These are phyloP conservation scores for Zygoascus bituminiphila DNA, from an alignment of 805 yeast species.

Conservation along the genomic window DNA sequence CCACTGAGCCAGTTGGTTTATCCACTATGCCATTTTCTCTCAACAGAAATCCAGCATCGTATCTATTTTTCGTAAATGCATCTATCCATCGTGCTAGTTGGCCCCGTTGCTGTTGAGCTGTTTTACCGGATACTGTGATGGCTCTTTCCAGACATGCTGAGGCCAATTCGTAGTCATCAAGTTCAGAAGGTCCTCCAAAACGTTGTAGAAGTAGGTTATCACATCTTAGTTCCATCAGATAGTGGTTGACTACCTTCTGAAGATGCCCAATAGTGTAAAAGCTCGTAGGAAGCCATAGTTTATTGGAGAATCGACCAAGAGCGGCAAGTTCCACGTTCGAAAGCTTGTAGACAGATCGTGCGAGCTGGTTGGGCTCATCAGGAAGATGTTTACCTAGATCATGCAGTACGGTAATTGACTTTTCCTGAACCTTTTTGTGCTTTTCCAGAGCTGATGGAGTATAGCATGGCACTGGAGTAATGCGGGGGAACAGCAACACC, in stretches of 20 bases:
- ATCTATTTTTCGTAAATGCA: constrained; percentile 14
- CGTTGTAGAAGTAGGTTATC: constrained; percentile 41
- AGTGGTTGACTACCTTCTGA: constrained; percentile 32
- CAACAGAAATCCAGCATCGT: constrained; percentile 18
- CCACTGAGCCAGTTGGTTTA: neutral
- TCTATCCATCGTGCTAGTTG: constrained; percentile 17
- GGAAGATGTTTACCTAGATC: neutral
- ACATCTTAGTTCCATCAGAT: constrained; percentile 40
- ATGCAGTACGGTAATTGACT: neutral
- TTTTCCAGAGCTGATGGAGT: constrained; percentile 18
- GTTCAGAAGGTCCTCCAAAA: constrained; percentile 40
- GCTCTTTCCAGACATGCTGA: constrained; percentile 46
- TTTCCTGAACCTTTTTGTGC: constrained; percentile 32
- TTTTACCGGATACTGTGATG: constrained; percentile 19
- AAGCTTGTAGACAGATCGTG: constrained; percentile 16
- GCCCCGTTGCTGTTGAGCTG: constrained; percentile 8
- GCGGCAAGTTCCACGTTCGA: constrained; percentile 11
- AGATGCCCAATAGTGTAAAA: constrained; percentile 34
- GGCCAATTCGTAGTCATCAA: constrained; percentile 39
- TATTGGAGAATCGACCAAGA: constrained; percentile 16
- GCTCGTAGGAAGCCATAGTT: constrained; percentile 15
- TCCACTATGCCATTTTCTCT: neutral
- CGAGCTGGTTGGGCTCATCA: neutral
- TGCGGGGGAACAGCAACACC: constrained; percentile 43
- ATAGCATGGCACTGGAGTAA: constrained; percentile 56